phyloP scores from a whole-genome alignment of 371 early-diverging fungal species.

The Rhizopus stolonifer region DNA sequence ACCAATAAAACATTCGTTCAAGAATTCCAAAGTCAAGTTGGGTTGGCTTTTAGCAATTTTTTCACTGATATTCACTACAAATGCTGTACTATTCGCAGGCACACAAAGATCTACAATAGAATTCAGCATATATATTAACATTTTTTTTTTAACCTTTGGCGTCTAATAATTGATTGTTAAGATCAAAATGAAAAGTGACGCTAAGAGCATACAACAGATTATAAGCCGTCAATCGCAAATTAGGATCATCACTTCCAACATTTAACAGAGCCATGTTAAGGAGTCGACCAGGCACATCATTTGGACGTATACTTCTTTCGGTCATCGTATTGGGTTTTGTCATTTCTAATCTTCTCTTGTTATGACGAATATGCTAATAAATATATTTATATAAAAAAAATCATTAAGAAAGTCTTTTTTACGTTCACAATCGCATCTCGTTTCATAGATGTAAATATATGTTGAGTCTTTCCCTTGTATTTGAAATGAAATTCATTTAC shows the following conservation, averaged over 20 bases:
- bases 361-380: slow-evolving; percentile 66
- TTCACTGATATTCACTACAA: slow-evolving; percentile 79
- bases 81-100: slow-evolving; percentile 84
- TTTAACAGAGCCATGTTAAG: slow-evolving; percentile 91
- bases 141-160: slow-evolving; percentile 60
- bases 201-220: slow-evolving; percentile 83
- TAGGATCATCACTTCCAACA: slow-evolving; percentile 80
- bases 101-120: slow-evolving; percentile 71
- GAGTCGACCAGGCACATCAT: slow-evolving; percentile 91
- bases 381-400: slow-evolving; percentile 6
- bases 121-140: neutral
- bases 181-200: slow-evolving; percentile 82
- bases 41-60: slow-evolving; percentile 76
- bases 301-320: slow-evolving; percentile 78
- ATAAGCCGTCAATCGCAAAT: slow-evolving; percentile 82
- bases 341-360: slow-evolving; percentile 69
- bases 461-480: slow-evolving; percentile 65
- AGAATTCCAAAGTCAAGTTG: slow-evolving; percentile 84
- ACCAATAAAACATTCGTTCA: slow-evolving; percentile 85
- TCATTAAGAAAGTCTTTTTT: slow-evolving; percentile 6
- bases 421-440: slow-evolving; percentile 71
- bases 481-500: slow-evolving; percentile 79
- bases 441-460: slow-evolving; percentile 77
- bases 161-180: slow-evolving; percentile 77
- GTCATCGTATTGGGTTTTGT: slow-evolving; percentile 65